These are phyloP conservation scores for Pleurozium schreberi DNA, from an alignment of 225 moss, liverwort and hornwort genomes.

Conservation along the genomic window DNA sequence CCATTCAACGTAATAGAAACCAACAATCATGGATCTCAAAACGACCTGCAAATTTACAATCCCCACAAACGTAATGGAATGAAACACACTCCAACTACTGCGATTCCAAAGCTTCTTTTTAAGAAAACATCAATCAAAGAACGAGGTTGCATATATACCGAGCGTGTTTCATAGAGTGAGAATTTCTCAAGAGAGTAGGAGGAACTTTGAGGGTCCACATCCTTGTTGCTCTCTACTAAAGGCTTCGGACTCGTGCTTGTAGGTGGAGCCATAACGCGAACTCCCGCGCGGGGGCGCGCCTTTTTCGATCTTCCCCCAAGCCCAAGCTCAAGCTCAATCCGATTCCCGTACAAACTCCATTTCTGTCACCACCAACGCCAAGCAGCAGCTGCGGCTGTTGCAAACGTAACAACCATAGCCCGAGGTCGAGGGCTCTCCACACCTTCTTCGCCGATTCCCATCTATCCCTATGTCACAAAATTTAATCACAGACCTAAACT, in stretches of 20 bases:
- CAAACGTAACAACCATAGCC: background rate
- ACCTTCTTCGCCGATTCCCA: background rate
- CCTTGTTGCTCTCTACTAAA: constrained; percentile 44
- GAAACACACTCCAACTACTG: background rate
- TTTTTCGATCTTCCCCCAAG: background rate
- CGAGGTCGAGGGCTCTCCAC: background rate
- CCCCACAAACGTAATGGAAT: background rate
- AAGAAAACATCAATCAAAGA: background rate
- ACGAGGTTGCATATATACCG: constrained; percentile 13
- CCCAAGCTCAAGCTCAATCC: background rate
- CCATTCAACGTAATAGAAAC: background rate
- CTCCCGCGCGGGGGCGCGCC: too few species aligned
- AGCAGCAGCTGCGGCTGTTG: background rate
- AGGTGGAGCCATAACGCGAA: constrained; percentile 19
- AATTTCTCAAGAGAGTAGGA: constrained; percentile 71
- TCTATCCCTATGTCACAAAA: background rate
- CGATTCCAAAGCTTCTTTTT: background rate
- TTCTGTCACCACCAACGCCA: background rate
- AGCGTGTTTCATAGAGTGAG: constrained; percentile 74
- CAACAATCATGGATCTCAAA: background rate
- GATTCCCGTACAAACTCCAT: background rate
- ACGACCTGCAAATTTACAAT: background rate
- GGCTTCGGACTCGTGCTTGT: constrained; percentile 27
- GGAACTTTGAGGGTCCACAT: constrained; percentile 20
- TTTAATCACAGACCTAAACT: background rate